A percentile compares a stretch with the other conserved stretches of the same genome.
phyloP scores from a whole-genome alignment of 2,329 filamentous ascomycete genomes.

The Berkeleyomyces basicola region DNA sequence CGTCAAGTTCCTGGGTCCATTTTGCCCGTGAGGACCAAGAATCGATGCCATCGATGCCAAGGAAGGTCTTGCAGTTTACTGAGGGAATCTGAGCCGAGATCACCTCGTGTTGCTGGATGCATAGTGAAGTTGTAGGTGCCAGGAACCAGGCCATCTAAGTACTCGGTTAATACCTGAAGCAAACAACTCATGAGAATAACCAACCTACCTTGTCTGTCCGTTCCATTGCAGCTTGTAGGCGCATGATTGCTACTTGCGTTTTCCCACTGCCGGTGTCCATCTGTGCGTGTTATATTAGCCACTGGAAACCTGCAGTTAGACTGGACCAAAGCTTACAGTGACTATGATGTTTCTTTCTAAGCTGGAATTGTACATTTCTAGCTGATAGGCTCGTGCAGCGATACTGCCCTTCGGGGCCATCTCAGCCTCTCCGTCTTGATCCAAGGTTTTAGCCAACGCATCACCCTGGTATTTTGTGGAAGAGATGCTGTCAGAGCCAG shows the following conservation, averaged over 20 bases:
- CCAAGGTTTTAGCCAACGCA: neutral
- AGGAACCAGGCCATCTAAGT: conserved; percentile 55
- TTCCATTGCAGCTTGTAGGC: conserved; percentile 3
- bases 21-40: conserved; percentile 50
- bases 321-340: conserved; percentile 31
- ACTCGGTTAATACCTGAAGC: conserved; percentile 15
- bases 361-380: conserved; percentile 59
- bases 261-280: conserved; percentile 74
- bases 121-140: conserved; percentile 51
- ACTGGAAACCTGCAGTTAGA: conserved; percentile 1
- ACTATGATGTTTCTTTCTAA: conserved; percentile 55
- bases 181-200: neutral
- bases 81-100: conserved; percentile 43
- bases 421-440: neutral
- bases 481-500: neutral
- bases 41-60: conserved; percentile 51
- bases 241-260: conserved; percentile 41
- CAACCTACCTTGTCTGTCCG: neutral
- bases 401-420: conserved; percentile 18
- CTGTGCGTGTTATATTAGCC: conserved; percentile 24
- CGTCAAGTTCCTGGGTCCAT: conserved; percentile 51
- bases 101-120: conserved; percentile 46
- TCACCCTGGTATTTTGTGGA: neutral
- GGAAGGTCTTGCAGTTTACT: conserved; percentile 44
- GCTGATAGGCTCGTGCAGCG: conserved; percentile 46